Conservation (phyloP, 2,329 filamentous ascomycete species). For the Cladosporium austrohemisphaericum region DNA sequence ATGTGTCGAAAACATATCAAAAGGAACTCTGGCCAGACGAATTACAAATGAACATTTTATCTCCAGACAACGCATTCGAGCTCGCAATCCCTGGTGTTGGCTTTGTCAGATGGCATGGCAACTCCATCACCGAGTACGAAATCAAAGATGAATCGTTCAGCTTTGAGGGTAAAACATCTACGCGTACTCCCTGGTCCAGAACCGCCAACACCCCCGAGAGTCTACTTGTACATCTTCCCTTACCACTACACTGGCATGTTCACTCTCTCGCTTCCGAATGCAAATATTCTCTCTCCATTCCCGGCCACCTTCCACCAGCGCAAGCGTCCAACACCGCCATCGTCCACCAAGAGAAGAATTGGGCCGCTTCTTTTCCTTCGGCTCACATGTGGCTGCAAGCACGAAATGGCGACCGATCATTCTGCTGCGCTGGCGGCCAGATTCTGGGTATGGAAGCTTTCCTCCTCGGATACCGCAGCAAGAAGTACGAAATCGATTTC, state of each 20-base stretch:
- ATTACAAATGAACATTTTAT: slow-evolving; percentile 34
- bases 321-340: slow-evolving; percentile 34
- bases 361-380: slow-evolving; percentile 45
- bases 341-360: slow-evolving; percentile 52
- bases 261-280: slow-evolving; percentile 43
- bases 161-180: slow-evolving; percentile 39
- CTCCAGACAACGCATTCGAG: slow-evolving; percentile 36
- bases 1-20: slow-evolving; percentile 35
- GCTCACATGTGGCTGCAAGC: slow-evolving; percentile 43
- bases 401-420: slow-evolving; percentile 27
- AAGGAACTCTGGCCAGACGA: slow-evolving; percentile 42
- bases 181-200: slow-evolving; percentile 38
- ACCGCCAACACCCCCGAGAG: slow-evolving; percentile 43
- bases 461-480: slow-evolving; percentile 44
- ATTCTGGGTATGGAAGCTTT: slow-evolving; percentile 44
- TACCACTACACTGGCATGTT: slow-evolving; percentile 52
- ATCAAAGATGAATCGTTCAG: slow-evolving; percentile 35
- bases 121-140: slow-evolving; percentile 38
- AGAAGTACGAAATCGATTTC: slow-evolving; percentile 39
- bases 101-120: slow-evolving; percentile 34
- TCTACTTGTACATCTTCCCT: slow-evolving; percentile 42
- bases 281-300: slow-evolving; percentile 39
- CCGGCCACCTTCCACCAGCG: slow-evolving; percentile 25
- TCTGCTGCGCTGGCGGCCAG: slow-evolving; percentile 38
- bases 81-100: slow-evolving; percentile 40